phyloP scores from a whole-genome alignment of 192 early-diverging fungal species.

The Backusella morwellensis region DNA sequence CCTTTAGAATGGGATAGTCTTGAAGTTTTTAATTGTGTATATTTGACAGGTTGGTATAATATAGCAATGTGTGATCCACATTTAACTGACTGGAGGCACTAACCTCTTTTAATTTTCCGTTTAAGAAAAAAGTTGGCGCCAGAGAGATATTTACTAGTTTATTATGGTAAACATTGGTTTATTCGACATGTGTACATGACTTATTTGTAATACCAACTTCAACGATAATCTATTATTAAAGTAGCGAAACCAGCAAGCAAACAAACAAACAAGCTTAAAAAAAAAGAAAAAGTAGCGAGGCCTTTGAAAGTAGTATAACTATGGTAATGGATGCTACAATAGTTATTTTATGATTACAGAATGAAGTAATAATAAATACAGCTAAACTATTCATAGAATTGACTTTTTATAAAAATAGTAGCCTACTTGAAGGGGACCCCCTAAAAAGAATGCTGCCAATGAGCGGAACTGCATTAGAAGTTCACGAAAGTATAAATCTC shows the following conservation, averaged over 20 bases:
- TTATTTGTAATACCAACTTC: background rate
- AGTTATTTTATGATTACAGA: background rate
- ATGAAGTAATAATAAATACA: background rate
- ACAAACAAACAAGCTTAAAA: background rate
- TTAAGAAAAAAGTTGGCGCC: too few relatives aligned
- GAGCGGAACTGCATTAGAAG: background rate
- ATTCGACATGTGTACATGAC: too few relatives aligned
- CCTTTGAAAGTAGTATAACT: background rate
- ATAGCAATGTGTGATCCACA: background rate
- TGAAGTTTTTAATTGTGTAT: background rate
- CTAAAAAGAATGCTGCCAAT: background rate
- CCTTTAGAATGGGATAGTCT: too few relatives aligned
- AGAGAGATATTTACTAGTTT: too few relatives aligned
- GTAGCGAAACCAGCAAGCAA: background rate
- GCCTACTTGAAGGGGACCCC: background rate
- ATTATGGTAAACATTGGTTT: too few relatives aligned
- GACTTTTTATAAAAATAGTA: background rate
- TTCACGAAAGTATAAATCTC: background rate
- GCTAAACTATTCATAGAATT: background rate
- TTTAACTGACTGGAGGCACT: background rate
- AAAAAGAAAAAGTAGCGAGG: background rate
- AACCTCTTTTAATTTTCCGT: too few relatives aligned
- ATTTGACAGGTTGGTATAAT: background rate
- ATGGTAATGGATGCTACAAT: background rate
- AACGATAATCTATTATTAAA: background rate